phyloP scores from a whole-genome alignment of 2,329 filamentous ascomycete species.

The Alternaria dauci region DNA sequence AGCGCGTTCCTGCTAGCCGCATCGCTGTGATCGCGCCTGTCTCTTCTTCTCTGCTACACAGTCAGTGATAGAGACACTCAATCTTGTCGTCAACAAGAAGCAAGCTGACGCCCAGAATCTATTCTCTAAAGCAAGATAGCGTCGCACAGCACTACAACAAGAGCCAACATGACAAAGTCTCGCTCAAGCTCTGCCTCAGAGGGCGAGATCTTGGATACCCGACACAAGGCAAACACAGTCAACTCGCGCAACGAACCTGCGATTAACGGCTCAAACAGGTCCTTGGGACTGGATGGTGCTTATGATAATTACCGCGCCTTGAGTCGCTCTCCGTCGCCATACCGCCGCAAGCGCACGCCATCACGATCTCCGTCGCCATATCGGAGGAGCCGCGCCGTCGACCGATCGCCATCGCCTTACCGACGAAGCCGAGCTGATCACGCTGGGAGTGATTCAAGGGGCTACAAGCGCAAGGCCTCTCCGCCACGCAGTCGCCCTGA shows the following conservation, averaged over 20 bases:
- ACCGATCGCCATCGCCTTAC: constrained; percentile 43
- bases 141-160: constrained; percentile 10
- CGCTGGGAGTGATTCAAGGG: constrained; percentile 35
- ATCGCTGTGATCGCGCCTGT: constrained; percentile 21
- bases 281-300: constrained; percentile 40
- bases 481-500: constrained; percentile 50
- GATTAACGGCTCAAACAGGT: constrained; percentile 48
- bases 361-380: constrained; percentile 43
- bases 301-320: constrained; percentile 36
- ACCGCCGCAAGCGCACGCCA: constrained; percentile 32
- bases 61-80: constrained; percentile 50
- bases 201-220: constrained; percentile 38
- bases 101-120: constrained; percentile 41
- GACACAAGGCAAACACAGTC: constrained; percentile 48
- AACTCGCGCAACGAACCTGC: constrained; percentile 38
- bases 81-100: constrained; percentile 36
- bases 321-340: constrained; percentile 46
- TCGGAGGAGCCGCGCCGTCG: constrained; percentile 30
- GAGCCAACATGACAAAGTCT: constrained; percentile 33
- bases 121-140: constrained; percentile 19
- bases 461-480: constrained; percentile 56
- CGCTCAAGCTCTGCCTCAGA: constrained; percentile 41
- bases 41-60: constrained; percentile 40
- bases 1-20: constrained; percentile 8
- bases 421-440: constrained; percentile 35